These are phyloP conservation scores for Yamadazyma jaroonii DNA, from an alignment of 1,139 yeast species.

Conservation along the genomic window DNA sequence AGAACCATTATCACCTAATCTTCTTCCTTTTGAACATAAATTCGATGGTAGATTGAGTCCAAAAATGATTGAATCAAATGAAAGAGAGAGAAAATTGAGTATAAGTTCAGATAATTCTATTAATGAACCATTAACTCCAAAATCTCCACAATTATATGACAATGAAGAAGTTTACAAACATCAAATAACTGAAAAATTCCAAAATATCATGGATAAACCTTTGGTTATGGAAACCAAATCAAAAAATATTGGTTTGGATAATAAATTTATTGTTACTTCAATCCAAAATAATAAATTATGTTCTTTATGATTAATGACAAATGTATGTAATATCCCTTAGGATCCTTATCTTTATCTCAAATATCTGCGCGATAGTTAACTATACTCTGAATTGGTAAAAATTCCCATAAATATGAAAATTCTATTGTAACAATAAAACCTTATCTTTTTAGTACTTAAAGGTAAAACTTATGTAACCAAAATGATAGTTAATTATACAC, in stretches of 20 bases:
- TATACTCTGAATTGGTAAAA: too few relatives aligned
- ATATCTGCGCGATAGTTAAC: too few relatives aligned
- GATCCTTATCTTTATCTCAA: too few relatives aligned
- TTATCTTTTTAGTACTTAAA: too few relatives aligned
- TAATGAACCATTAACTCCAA: slow-evolving; percentile 9
- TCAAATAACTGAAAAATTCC: too few relatives aligned
- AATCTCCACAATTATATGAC: slow-evolving; percentile 7
- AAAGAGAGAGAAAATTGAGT: slow-evolving; percentile 8
- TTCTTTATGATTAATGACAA: slow-evolving; percentile 8
- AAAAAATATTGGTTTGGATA: not conserved
- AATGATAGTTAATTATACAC: too few relatives aligned
- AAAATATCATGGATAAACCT: not conserved
- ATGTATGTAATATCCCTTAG: not conserved
- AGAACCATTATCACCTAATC: not conserved
- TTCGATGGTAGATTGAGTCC: not conserved
- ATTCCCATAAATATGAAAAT: too few relatives aligned
- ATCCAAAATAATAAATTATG: slow-evolving; percentile 11
- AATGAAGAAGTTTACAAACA: not conserved
- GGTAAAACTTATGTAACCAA: too few relatives aligned
- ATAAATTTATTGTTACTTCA: slow-evolving; percentile 11
- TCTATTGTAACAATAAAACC: too few relatives aligned
- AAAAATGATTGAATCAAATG: slow-evolving; percentile 1
- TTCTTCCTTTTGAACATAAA: not conserved
- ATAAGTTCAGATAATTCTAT: slow-evolving; percentile 5
- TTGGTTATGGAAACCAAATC: not conserved